Evolutionary conservation across 768 basidiomycete species (phyloP), one percentile per base, ranked within the genome.

Genomic region (Kwoniella europaea): DNA sequence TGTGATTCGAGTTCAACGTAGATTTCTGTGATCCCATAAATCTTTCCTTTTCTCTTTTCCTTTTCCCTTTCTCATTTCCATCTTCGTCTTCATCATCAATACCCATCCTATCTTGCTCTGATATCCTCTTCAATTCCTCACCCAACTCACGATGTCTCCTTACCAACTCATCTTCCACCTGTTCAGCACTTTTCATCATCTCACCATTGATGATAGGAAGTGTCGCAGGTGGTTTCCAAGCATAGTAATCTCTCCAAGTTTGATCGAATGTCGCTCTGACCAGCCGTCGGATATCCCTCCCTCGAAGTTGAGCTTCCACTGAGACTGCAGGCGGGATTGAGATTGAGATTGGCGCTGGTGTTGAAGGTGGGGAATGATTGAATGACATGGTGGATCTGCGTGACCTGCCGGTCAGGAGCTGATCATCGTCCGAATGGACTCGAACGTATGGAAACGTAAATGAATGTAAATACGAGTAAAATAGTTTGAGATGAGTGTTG

Each of bases 171-270:
- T 52, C 58, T 35, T 68, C 58, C n/a, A 60, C n/a, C 5, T 27
- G 10, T 22, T 53, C 29, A 2, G 58, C 46, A 5, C 27, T 27
- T 43, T 18, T 61, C 16, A 35, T n/a, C 29, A 68, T 13, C 4
- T 42, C 46, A 10, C 60, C 67, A 57, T 63, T 62, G 50, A 35
- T 62, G 15, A 63, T 55, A 3, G 57, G 18, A 10, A 67, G 66
- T 18, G 71, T 71, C 9, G 41, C 16, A 22, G 71, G 71, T 18
- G 71, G 71, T 42, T 62, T 67, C 60, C 52, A 52, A 7, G 24
- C 61, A 52, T 67, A 63, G 44, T 62, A 71, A 24, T 67, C 71
- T 6, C 20, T 12, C 65, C 65, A 71, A 16, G 61, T 59, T n/a
- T 57, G 20, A 9, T 67, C n/a, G 55, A 67, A 71, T 0, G 44